Evolutionary conservation across 257 asterid genomes (phyloP), one percentile per base, ranked within the genome.

Genomic region (Nicotiana otophora): DNA sequence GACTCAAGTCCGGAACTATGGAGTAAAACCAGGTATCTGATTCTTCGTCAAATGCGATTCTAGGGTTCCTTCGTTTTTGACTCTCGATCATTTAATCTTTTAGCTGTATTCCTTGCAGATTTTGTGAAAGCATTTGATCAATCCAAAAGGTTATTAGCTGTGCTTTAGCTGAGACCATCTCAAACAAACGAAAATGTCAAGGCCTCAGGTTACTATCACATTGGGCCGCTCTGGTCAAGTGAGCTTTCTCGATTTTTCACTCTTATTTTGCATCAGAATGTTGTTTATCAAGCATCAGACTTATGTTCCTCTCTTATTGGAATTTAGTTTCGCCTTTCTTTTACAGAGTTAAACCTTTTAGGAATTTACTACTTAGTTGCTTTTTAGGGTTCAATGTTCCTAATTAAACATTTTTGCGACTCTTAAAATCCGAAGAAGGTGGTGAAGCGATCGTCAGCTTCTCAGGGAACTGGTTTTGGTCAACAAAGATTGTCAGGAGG

Each of bases 181-280:
- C 46, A 42, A 9, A 42, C 12, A 42, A 42, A 42, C 51, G 51
- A 42, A 36, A 54, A 92, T 92, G 95, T 87, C 89, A 57, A 86
- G 85, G 61, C 89, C 90, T 70, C 92, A 89, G 77, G 84, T 92
- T 54, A 89, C 94, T 80, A 88, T 93, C 88, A 91, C 94, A 66
- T 92, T 92, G 76, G 97, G 91, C 72, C 86, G 87, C 87, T 90
- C 92, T 58, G 95, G 97, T 84, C 97, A 89, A 86, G 97, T 93
- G 83, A 51, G 67, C 79, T 42, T 77, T 31, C 10, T 33, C 19
- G 7, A 1, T 34, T 36, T 36, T 9, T 48, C 76, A 4, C 5
- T 39, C 9, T 57, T 10, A 33, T 34, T 78, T 20, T 70, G 16
- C 64, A 69, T 20, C 54, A 3, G 11, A 20, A 20, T 16, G 62